phyloP scores from a whole-genome alignment of 306 rosid genomes.

The Phaseolus lunatus region DNA sequence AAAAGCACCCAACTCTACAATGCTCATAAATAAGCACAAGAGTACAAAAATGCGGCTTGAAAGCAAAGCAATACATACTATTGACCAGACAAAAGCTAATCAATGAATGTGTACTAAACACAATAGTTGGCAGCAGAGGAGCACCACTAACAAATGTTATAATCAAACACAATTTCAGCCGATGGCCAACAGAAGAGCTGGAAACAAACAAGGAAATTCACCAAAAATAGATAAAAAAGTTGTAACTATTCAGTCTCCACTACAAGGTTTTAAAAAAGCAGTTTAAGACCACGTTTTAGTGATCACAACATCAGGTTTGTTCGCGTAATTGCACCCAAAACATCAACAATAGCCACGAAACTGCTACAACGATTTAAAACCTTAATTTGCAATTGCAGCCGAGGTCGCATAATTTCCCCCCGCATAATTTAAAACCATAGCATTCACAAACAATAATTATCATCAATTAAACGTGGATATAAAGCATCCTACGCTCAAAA shows the following conservation, averaged over 20 bases:
- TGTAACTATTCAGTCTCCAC: neutral
- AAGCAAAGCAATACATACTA: neutral
- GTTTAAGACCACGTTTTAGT: neutral
- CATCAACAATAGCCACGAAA: neutral
- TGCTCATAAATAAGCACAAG: neutral
- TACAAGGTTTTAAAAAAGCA: neutral
- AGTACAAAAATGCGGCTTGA: neutral
- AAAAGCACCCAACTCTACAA: neutral
- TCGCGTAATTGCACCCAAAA: neutral
- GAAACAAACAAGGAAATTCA: neutral
- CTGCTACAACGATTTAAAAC: neutral
- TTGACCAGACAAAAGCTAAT: neutral
- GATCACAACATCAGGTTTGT: neutral
- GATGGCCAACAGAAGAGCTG: neutral
- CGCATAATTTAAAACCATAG: neutral
- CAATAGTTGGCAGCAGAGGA: neutral
- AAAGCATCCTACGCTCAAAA: neutral
- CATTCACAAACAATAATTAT: neutral
- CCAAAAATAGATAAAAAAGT: neutral
- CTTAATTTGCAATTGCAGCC: neutral
- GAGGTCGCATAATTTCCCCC: neutral
- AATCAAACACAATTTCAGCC: neutral
- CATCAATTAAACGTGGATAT: neutral
- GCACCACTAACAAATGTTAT: neutral
- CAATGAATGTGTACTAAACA: slow-evolving; percentile 9